Evolutionary conservation across 495 filamentous ascomycete genomes (phyloP).

Genomic region (Aspergillus ostianus): DNA sequence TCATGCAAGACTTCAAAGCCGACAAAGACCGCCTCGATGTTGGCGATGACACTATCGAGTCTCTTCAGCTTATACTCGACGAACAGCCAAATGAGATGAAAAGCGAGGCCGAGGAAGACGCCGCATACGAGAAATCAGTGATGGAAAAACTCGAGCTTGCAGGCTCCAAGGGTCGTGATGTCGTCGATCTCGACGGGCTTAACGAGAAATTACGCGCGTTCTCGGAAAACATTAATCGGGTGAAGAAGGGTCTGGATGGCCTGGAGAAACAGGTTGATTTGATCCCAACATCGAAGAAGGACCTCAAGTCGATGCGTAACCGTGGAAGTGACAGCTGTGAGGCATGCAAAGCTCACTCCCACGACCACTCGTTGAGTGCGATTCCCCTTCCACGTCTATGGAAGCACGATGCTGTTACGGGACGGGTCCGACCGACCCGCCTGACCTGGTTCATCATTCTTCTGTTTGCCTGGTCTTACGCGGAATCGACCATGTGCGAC

Average conservation of each 20-base stretch:
- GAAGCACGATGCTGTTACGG: slow-evolving; percentile 38
- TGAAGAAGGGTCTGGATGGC: slow-evolving; percentile 63
- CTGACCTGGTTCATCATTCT: slow-evolving; percentile 53
- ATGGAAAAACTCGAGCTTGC: slow-evolving; percentile 35
- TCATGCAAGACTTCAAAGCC: slow-evolving; percentile 52
- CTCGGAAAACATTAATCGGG: slow-evolving; percentile 60
- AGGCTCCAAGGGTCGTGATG: slow-evolving; percentile 35
- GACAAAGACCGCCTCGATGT: slow-evolving; percentile 43
- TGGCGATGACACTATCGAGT: slow-evolving; percentile 62
- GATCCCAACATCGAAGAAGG: slow-evolving; percentile 14
- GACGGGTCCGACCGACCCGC: slow-evolving; percentile 51
- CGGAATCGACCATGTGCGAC: slow-evolving; percentile 60
- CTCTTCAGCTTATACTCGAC: slow-evolving; percentile 56
- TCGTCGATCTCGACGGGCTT: slow-evolving; percentile 57
- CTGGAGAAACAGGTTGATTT: slow-evolving; percentile 57
- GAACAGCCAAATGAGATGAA: slow-evolving; percentile 34
- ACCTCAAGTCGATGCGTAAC: slow-evolving; percentile 11
- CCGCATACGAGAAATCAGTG: slow-evolving; percentile 33
- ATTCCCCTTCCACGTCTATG: slow-evolving; percentile 62
- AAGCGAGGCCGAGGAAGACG: slow-evolving; percentile 37
- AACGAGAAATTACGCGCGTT: slow-evolving; percentile 58
- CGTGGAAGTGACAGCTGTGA: slow-evolving; percentile 25
- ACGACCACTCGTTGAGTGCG: slow-evolving; percentile 36
- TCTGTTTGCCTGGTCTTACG: slow-evolving; percentile 52
- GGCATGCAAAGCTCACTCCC: slow-evolving; percentile 24